Evolutionary conservation across 495 filamentous ascomycete genomes (phyloP), one percentile per base, ranked within the genome.

Genomic region (Daldinia decipiens): DNA sequence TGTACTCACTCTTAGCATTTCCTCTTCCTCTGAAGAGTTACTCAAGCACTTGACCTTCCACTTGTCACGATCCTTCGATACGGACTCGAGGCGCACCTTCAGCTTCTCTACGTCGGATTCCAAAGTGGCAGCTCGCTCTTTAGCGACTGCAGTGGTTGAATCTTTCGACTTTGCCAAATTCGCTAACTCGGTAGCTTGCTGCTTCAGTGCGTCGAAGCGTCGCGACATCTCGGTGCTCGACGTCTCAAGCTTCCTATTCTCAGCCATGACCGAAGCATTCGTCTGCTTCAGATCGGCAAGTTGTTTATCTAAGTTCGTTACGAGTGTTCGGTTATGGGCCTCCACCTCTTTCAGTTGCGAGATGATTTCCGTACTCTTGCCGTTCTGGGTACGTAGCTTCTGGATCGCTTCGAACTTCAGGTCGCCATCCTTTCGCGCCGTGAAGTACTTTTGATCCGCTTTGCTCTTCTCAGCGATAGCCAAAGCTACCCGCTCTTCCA

Each of bases 381-480:
- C 84, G 76, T 94, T 97, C 78, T 98, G 94, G 62, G 87, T 82
- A 54, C 92, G 86, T 47, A 98, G 81, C 4, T 89, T 86, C 63
- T 93, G 86, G 51, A 94, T 89, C 79, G 97, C 94, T 40, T 85
- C 81, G 17, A 90, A 89, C 59, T 92, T 85, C 19, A 90, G 88
- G 73, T 98, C 95, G 76, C 93, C 97, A 70, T 92, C 89, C 77
- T 97, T 98, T 84, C 97, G 94, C 13, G 93, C 92, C 4, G 90
- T 90, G 75, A 98, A 98, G 77, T 97, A 99, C 79, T 98, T 98
- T 77, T 98, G 94, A 74, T 98, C 94, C 0, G 96, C 96, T 76
- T 97, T 98, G 36, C 89, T 87, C 79, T 98, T 99, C 78, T 99
- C 95, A 0, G 93, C 94, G 3, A 84, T 86, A 9, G 95, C 81